Percentiles rank a stretch among this genome's conserved stretches.
Conservation (phyloP, 2,329 filamentous ascomycete genomes). For the Metarhizium rileyi region DNA sequence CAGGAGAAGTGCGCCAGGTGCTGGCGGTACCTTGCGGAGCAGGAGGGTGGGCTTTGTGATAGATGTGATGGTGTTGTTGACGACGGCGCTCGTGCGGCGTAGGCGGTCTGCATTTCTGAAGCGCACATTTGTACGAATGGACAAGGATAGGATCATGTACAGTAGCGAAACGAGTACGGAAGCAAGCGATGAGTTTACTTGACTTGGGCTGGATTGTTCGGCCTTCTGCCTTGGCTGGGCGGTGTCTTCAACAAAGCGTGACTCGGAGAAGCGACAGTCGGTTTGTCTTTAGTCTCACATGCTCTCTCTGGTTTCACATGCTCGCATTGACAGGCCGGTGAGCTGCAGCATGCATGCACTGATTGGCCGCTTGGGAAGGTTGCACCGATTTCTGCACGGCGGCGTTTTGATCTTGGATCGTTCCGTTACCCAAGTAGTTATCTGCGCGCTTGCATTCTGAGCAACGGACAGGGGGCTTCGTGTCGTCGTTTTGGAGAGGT, state of each 20-base stretch:
- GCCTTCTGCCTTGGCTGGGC: too few species aligned
- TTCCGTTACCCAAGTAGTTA: too few species aligned
- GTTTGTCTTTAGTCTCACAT: background rate
- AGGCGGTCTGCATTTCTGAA: background rate
- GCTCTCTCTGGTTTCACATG: background rate
- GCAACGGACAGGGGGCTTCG: too few species aligned
- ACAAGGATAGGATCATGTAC: background rate
- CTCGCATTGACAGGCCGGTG: too few species aligned
- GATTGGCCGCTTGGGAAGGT: background rate
- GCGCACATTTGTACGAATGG: conserved; percentile 1
- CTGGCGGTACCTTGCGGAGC: conserved; percentile 75
- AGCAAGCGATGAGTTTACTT: background rate
- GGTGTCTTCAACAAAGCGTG: too few species aligned
- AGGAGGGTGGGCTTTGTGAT: conserved; percentile 56
- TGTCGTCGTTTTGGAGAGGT: too few species aligned
- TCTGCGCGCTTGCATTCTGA: too few species aligned
- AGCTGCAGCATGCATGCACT: background rate
- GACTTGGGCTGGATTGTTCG: too few species aligned
- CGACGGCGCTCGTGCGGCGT: conserved; percentile 8
- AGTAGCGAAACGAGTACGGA: background rate
- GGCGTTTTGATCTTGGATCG: too few species aligned
- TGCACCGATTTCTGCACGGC: background rate
- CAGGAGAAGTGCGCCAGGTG: conserved; percentile 73
- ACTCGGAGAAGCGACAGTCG: too few species aligned
- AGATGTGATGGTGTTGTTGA: conserved; percentile 61